Conservation (phyloP, 805 yeast species). For the Zygotorulaspora sp. region DNA sequence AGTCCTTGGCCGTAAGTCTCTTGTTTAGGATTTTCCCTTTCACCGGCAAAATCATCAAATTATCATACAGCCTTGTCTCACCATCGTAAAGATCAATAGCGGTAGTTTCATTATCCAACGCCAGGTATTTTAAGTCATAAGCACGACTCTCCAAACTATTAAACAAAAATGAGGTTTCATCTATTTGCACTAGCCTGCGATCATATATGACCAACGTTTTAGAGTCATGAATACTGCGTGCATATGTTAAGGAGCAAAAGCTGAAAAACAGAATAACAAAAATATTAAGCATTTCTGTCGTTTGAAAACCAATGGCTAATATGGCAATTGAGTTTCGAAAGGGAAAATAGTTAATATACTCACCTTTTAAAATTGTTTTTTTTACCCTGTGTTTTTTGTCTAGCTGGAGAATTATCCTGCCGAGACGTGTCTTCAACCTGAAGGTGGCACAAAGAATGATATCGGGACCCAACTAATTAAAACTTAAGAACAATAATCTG, state of each 20-base stretch:
- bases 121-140: conserved; percentile 29
- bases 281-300: conserved; percentile 9
- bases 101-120: conserved; percentile 26
- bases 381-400: no score
- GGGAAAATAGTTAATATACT: no score
- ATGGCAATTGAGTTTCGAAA: no score
- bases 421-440: no score
- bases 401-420: no score
- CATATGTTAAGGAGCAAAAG: conserved; percentile 10
- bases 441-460: no score
- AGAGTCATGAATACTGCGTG: conserved; percentile 23
- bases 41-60: conserved; percentile 56
- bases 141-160: conserved; percentile 34
- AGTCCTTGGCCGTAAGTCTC: conserved; percentile 41
- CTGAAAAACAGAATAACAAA: conserved; percentile 6
- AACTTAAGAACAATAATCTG: no score
- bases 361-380: no score
- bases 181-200: conserved; percentile 26
- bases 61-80: conserved; percentile 48
- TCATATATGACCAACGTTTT: conserved; percentile 36
- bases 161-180: conserved; percentile 29
- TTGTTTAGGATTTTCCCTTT: conserved; percentile 43
- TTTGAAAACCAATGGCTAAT: no score
- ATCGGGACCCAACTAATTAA: not conserved
- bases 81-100: conserved; percentile 30